Conservation (phyloP, 768 basidiomycete species). For the Boletus sp. region DNA sequence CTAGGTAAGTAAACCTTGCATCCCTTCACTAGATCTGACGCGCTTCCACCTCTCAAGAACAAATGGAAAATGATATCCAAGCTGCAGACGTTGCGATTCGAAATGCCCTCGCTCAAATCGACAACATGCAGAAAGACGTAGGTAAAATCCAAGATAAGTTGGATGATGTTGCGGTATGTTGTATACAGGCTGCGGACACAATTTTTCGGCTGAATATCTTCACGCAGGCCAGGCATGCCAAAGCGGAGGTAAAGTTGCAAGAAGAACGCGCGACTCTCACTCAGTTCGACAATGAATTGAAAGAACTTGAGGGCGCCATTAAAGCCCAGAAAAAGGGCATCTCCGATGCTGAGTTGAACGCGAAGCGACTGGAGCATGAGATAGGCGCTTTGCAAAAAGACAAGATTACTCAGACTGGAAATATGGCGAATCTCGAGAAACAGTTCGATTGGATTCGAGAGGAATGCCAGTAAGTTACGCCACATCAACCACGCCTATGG, state of each 20-base stretch:
- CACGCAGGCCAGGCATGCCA: conserved; percentile 51
- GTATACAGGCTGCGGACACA: background rate
- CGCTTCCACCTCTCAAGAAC: conserved; percentile 12
- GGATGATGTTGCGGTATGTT: conserved; percentile 22
- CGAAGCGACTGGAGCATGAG: conserved; percentile 72
- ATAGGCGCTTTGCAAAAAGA: conserved; percentile 65
- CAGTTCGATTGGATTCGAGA: conserved; percentile 85
- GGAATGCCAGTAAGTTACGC: conserved; percentile 72
- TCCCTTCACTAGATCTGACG: background rate
- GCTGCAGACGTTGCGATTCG: conserved; percentile 20
- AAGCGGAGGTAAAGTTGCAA: conserved; percentile 68
- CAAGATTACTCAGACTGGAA: conserved; percentile 48
- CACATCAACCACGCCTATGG: background rate
- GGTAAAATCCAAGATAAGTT: conserved; percentile 54
- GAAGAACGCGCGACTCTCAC: conserved; percentile 87
- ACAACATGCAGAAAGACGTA: conserved; percentile 61
- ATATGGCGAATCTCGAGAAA: conserved; percentile 68
- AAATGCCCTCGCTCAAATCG: conserved; percentile 43
- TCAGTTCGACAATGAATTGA: conserved; percentile 86
- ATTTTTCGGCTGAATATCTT: background rate
- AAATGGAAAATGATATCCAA: conserved; percentile 32
- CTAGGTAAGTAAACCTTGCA: conserved; percentile 54
- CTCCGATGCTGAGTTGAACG: conserved; percentile 59
- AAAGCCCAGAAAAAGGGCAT: conserved; percentile 77
- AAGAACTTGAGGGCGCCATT: conserved; percentile 77